Evolutionary conservation across 441 rosid species (phyloP).

Genomic region (Manihot esculenta): DNA sequence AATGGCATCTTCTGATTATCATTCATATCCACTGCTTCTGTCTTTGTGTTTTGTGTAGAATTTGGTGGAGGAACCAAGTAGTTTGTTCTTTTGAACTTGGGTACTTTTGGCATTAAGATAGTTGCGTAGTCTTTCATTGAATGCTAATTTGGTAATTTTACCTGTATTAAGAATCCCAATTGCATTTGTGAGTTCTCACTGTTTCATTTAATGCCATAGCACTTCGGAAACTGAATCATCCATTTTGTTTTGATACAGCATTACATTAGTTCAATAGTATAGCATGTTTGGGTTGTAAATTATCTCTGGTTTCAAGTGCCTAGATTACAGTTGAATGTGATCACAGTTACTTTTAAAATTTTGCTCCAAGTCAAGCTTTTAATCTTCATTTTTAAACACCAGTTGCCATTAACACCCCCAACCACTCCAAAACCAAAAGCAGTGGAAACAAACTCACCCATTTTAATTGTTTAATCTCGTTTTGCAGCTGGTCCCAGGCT

Average conservation of each 20-base stretch:
- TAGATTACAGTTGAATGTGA: neutral
- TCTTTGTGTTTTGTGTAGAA: too few relatives aligned
- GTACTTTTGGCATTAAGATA: neutral
- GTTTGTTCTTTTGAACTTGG: neutral
- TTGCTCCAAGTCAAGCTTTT: neutral
- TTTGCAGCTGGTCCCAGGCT: conserved; percentile 97
- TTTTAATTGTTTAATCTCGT: conserved; percentile 26
- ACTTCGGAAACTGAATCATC: neutral
- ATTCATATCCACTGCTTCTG: neutral
- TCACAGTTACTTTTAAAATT: neutral
- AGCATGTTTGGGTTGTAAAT: neutral
- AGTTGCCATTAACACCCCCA: neutral
- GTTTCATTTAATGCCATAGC: neutral
- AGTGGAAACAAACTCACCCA: neutral
- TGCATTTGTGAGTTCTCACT: neutral
- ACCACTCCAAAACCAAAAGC: too few relatives aligned
- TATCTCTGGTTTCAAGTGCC: neutral
- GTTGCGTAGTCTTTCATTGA: neutral
- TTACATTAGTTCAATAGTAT: neutral
- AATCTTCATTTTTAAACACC: neutral
- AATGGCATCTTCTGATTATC: neutral
- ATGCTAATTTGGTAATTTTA: neutral
- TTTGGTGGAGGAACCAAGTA: neutral
- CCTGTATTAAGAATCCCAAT: neutral
- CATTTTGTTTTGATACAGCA: neutral